phyloP scores from a whole-genome alignment of 2,329 filamentous ascomycete species.

The Neofusicoccum ribis region DNA sequence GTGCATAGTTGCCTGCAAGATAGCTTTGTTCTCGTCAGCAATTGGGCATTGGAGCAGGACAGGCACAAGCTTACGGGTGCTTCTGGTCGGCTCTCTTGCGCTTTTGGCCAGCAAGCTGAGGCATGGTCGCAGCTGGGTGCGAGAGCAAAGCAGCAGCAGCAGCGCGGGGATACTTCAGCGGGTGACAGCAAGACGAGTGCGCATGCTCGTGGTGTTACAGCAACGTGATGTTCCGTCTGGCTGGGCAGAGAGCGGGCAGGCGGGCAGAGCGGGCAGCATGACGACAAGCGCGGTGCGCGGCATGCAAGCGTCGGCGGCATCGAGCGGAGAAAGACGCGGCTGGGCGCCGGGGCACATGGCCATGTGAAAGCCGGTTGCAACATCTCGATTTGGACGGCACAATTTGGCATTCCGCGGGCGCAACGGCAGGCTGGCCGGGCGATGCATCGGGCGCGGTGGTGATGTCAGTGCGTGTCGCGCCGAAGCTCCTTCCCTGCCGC shows the following conservation, averaged over 20 bases:
- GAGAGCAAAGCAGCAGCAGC: neutral
- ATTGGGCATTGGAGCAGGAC: neutral
- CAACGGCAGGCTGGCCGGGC: neutral
- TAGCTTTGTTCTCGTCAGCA: slow-evolving; percentile 45
- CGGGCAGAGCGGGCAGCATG: neutral
- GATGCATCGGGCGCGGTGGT: neutral
- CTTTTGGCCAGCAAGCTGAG: neutral
- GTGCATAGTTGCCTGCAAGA: slow-evolving; percentile 69
- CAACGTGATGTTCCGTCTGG: neutral
- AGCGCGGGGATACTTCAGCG: neutral
- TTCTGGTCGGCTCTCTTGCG: slow-evolving; percentile 32
- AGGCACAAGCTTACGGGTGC: slow-evolving; percentile 41
- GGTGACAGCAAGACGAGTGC: neutral
- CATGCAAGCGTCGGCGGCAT: no score
- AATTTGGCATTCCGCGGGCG: neutral
- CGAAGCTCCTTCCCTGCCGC: neutral
- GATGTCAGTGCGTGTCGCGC: neutral
- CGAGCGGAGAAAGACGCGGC: neutral
- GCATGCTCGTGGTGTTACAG: neutral
- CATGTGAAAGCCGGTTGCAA: neutral
- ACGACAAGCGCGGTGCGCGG: neutral
- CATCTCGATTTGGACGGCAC: neutral
- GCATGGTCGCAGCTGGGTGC: neutral
- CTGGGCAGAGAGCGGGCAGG: neutral
- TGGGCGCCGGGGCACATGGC: neutral